phyloP scores from a whole-genome alignment of 169 alveolate genomes.

The Plasmodium fragile region DNA sequence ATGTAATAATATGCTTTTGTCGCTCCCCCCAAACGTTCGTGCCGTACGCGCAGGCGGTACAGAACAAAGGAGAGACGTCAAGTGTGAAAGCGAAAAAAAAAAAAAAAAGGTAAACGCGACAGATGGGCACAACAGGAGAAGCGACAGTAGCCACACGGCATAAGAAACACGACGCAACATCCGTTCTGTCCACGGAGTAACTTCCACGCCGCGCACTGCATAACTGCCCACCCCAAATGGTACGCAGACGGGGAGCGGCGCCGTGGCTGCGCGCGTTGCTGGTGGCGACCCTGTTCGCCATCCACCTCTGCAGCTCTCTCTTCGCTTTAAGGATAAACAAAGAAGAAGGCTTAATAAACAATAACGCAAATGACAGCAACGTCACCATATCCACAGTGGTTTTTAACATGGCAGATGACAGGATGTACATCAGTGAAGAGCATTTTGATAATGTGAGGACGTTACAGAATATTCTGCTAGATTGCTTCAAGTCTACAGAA shows the following conservation, averaged over 20 bases:
- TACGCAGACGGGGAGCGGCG: neutral
- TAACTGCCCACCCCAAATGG: neutral
- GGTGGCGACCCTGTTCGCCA: neutral
- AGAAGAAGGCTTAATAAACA: neutral
- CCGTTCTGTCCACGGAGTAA: neutral
- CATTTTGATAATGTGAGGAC: neutral
- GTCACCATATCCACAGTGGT: neutral
- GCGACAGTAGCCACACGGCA: neutral
- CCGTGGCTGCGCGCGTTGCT: neutral
- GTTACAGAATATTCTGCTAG: constrained; percentile 6
- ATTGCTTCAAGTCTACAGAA: neutral
- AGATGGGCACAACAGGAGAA: neutral
- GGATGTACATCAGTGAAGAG: neutral
- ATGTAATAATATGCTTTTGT: neutral
- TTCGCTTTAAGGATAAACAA: neutral
- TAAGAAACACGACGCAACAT: neutral
- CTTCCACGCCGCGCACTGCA: neutral
- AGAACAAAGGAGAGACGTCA: neutral
- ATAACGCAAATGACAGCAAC: neutral
- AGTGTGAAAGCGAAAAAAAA: neutral
- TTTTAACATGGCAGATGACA: neutral
- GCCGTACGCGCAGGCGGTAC: neutral
- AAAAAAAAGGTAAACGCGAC: neutral
- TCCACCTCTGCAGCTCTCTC: neutral
- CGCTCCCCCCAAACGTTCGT: neutral